Conservation (phyloP, 1,139 yeast species). For the Lizanozyma gosingica region DNA sequence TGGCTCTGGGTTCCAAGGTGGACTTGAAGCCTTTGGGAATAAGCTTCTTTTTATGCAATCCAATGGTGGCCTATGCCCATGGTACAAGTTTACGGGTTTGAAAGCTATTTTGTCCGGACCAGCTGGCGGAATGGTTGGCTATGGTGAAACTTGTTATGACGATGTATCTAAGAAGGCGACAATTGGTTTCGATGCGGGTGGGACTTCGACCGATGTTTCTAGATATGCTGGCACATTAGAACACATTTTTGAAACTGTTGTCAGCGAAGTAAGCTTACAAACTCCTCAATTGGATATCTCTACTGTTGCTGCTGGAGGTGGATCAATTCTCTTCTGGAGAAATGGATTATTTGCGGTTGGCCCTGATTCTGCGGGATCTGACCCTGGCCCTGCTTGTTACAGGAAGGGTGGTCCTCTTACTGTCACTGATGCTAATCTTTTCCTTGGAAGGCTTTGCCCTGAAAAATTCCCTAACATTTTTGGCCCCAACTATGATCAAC, state of each 20-base stretch:
- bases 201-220: slow-evolving; percentile 52
- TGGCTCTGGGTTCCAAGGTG: slow-evolving; percentile 18
- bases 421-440: slow-evolving; percentile 46
- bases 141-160: slow-evolving; percentile 9
- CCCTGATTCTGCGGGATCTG: slow-evolving; percentile 49
- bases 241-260: slow-evolving; percentile 44
- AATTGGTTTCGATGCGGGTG: slow-evolving; percentile 54
- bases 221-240: slow-evolving; percentile 36
- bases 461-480: slow-evolving; percentile 45
- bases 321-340: slow-evolving; percentile 39
- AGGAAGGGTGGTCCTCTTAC: slow-evolving; percentile 50
- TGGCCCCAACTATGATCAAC: slow-evolving; percentile 42
- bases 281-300: slow-evolving; percentile 51
- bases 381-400: slow-evolving; percentile 54
- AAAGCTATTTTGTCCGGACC: slow-evolving; percentile 11
- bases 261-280: slow-evolving; percentile 47
- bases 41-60: slow-evolving; percentile 13
- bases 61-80: slow-evolving; percentile 11
- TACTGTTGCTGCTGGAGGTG: slow-evolving; percentile 57
- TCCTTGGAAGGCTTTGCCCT: slow-evolving; percentile 41
- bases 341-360: slow-evolving; percentile 47
- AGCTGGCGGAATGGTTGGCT: slow-evolving; percentile 13
- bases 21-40: slow-evolving; percentile 33
- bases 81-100: slow-evolving; percentile 11
- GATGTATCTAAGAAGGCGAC: slow-evolving; percentile 1